Percentiles rank a stretch among this genome's conserved stretches.
Conservation (phyloP, 495 filamentous ascomycete genomes). For the Podospora comata region DNA sequence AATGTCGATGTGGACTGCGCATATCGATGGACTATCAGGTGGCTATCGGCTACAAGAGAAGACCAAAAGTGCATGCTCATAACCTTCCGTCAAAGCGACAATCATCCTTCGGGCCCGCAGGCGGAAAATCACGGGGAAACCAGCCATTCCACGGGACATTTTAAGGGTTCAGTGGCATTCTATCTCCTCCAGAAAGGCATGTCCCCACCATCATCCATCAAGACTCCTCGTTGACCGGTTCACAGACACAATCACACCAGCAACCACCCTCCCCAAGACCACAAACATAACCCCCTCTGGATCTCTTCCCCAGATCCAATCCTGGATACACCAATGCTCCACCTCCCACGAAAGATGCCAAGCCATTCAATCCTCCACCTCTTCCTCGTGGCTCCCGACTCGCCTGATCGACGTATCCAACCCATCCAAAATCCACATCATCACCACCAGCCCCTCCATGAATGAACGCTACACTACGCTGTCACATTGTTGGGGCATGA, state of each 20-base stretch:
- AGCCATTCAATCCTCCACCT: background rate
- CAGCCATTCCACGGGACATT: background rate
- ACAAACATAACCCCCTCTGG: background rate
- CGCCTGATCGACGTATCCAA: constrained; percentile 7
- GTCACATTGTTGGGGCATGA: background rate
- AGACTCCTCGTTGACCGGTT: background rate
- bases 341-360: background rate
- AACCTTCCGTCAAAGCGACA: background rate
- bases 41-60: constrained; percentile 1
- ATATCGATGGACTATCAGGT: constrained; percentile 7
- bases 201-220: background rate
- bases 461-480: constrained; percentile 4
- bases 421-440: background rate
- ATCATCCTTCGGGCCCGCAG: background rate
- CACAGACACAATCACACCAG: background rate
- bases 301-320: constrained; percentile 5
- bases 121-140: too few relatives aligned
- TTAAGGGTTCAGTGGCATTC: background rate
- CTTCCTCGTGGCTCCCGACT: background rate
- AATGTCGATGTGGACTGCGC: background rate
- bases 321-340: background rate
- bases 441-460: background rate
- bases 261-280: background rate
- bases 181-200: constrained; percentile 4
- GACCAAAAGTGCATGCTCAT: background rate